These are phyloP conservation scores for Apophysomyces variabilis DNA, from an alignment of 371 early-diverging fungal species.

Conservation along the genomic window DNA sequence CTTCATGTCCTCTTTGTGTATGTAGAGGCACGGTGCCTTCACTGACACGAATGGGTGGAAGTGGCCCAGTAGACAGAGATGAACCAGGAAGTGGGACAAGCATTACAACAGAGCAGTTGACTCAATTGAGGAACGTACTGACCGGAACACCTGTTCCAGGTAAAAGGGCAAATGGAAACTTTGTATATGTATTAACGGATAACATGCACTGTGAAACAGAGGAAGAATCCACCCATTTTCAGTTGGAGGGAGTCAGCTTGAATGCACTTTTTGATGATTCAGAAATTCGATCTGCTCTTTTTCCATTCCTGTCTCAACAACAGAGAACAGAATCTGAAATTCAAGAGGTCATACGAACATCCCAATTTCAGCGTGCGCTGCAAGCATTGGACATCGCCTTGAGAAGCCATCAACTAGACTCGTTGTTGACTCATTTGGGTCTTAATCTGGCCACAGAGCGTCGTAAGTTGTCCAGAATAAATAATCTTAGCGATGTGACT, in stretches of 20 bases:
- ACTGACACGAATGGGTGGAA: conserved; percentile 26
- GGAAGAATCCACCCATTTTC: background rate
- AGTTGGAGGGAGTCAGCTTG: background rate
- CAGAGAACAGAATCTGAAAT: conserved; percentile 42
- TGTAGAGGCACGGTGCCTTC: conserved; percentile 22
- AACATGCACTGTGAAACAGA: background rate
- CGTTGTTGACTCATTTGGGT: conserved; percentile 62
- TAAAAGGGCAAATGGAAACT: conserved; percentile 1
- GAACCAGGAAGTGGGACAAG: conserved; percentile 2
- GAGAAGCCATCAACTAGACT: conserved; percentile 64
- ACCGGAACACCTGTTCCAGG: conserved; percentile 33
- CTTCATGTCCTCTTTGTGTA: background rate
- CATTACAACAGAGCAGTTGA: conserved; percentile 28
- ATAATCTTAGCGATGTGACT: conserved; percentile 13
- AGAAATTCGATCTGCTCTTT: conserved; percentile 52
- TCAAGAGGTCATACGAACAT: conserved; percentile 54
- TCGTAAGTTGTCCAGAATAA: background rate
- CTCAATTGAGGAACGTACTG: conserved; percentile 30
- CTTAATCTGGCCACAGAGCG: conserved; percentile 52
- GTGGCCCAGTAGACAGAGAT: conserved; percentile 26
- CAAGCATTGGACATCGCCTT: conserved; percentile 58
- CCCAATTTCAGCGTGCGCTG: conserved; percentile 68
- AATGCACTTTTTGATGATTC: conserved; percentile 53
- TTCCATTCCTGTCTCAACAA: conserved; percentile 51
- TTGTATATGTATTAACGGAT: background rate